Evolutionary conservation across 2,329 filamentous ascomycete species (phyloP), one percentile per base, ranked within the genome.

Genomic region (Gaeumannomyces sp.): DNA sequence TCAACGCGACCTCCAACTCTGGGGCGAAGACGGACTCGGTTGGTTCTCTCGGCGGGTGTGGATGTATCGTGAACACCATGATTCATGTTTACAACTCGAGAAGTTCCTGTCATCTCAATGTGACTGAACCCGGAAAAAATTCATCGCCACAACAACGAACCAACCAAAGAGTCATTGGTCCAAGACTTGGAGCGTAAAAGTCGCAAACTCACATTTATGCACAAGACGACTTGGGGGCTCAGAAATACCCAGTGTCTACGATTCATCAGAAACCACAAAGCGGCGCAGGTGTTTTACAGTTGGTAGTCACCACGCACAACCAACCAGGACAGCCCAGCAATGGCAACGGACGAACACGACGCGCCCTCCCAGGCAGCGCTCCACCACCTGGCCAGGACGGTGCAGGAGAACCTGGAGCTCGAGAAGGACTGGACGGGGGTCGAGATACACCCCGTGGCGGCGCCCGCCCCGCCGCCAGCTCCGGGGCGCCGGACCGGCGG

Each of bases 371-470:
- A 35, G 6, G 22, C 22, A 7, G 61, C 61, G 53, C 61, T 73
- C 62, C 70, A 71, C 4, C 71, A 76, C 62, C 83, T 91, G 61
- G 82, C 85, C 59, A 75, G 81, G 33, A 81, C 86, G 62, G 86
- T 93, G 62, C 79, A 86, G 64, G 84, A 89, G 74, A 93, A 93
- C 74, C 84, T 95, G 61, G 81, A 85, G 69, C 81, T 90, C 73
- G 89, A 93, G 74, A 91, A 94, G 75, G 84, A 88, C 72, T 95
- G 91, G 91, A 85, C 83, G 28, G 74, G 81, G 28, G 76, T 93
- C 60, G 75, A 81, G 61, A 72, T 86, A 27, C 82, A 89, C 74
- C 77, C 80, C 19, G 31, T 58, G 76, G 77, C 71, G 66, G 76
- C 69, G 73, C 76, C 65, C 28, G 62, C 69, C n/a, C 72, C 60